A percentile compares a stretch with the other conserved stretches of the same genome.
These are phyloP conservation scores for Prunus salicina DNA, from an alignment of 306 rosid species.

Conservation along the genomic window DNA sequence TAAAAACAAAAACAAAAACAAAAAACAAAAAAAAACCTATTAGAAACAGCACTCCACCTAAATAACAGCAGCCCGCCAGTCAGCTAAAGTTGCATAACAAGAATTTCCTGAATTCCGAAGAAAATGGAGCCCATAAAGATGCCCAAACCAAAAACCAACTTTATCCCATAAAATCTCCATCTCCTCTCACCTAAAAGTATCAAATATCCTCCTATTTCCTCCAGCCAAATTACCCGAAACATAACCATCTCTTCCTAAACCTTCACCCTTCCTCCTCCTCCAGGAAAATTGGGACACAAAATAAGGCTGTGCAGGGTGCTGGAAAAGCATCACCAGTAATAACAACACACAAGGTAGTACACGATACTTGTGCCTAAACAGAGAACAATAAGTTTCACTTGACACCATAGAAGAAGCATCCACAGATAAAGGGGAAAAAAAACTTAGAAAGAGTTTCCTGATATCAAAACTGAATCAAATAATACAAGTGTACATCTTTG, in stretches of 20 bases:
- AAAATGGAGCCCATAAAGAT: background rate
- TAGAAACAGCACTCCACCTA: background rate
- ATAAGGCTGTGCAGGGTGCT: background rate
- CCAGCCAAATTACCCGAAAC: background rate
- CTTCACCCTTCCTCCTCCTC: background rate
- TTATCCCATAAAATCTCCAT: background rate
- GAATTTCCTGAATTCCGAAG: background rate
- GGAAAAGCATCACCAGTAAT: background rate
- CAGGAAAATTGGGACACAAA: background rate
- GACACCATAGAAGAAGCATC: background rate
- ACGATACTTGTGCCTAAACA: background rate
- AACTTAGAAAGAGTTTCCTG: background rate
- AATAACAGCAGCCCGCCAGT: background rate
- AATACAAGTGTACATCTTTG: background rate
- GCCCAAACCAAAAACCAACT: background rate
- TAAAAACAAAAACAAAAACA: background rate
- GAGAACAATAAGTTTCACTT: background rate
- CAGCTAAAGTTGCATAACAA: background rate
- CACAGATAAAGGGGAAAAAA: background rate
- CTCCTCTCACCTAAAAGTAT: background rate
- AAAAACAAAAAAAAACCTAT: background rate
- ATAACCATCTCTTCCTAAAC: background rate
- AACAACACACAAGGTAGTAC: background rate
- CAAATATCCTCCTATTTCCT: background rate
- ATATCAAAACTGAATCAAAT: background rate